Conservation (phyloP, 2,329 filamentous ascomycete genomes). For the Aspergillus fijiensis region DNA sequence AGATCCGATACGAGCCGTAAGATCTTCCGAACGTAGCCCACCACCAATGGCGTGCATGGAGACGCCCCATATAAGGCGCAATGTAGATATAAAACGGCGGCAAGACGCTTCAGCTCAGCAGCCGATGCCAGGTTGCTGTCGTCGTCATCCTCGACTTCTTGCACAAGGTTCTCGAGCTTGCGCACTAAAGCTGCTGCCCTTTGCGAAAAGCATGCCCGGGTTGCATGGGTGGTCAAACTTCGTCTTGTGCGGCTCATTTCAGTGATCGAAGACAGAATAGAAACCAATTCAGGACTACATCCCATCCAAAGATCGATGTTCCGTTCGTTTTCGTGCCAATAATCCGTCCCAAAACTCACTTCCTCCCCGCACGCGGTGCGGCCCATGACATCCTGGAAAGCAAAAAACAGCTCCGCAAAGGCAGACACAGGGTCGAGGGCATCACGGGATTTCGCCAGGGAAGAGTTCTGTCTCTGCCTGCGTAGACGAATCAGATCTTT, state of each 20-base stretch:
- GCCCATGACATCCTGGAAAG: slow-evolving; percentile 54
- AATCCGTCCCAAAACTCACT: slow-evolving; percentile 49
- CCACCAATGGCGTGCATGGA: slow-evolving; percentile 40
- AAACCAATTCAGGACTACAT: slow-evolving; percentile 49
- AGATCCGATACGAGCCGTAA: slow-evolving; percentile 36
- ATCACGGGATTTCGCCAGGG: slow-evolving; percentile 11
- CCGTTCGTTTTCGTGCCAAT: slow-evolving; percentile 44
- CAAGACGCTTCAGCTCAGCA: slow-evolving; percentile 47
- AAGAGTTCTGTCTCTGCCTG: slow-evolving; percentile 24
- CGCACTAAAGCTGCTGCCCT: slow-evolving; percentile 37
- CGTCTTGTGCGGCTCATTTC: slow-evolving; percentile 45
- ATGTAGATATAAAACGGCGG: slow-evolving; percentile 48
- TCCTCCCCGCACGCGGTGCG: slow-evolving; percentile 52
- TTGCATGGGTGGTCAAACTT: slow-evolving; percentile 24
- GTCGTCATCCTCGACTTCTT: slow-evolving; percentile 32
- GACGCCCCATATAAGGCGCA: slow-evolving; percentile 47
- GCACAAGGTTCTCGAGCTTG: slow-evolving; percentile 35
- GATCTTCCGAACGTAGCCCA: slow-evolving; percentile 35
- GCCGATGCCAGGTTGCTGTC: slow-evolving; percentile 36
- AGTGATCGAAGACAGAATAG: slow-evolving; percentile 49
- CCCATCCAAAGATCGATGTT: slow-evolving; percentile 50
- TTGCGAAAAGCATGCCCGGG: slow-evolving; percentile 28
- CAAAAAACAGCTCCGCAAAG: slow-evolving; percentile 50
- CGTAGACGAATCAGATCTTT: slow-evolving; percentile 48
- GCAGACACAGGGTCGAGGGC: slow-evolving; percentile 31